A percentile compares a stretch with the other conserved stretches of the same genome.
Evolutionary conservation across 2,329 filamentous ascomycete species (phyloP).

Genomic region (Tolypocladium nubicola): DNA sequence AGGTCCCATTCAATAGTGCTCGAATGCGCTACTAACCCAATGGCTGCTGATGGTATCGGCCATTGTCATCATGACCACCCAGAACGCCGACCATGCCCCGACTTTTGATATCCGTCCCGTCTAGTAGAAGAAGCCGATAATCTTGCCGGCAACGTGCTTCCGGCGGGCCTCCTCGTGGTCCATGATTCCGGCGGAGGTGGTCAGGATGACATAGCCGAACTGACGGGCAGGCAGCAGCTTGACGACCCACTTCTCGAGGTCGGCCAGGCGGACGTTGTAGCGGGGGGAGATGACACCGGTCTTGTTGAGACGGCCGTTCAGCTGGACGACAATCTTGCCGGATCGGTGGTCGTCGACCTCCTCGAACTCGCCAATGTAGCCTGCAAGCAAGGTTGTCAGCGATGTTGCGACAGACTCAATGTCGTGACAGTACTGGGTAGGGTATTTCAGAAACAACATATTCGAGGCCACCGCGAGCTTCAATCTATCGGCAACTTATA

Average conservation of each 20-base stretch:
- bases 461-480: slow-evolving; percentile 75
- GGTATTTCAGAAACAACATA: slow-evolving; percentile 28
- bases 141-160: slow-evolving; percentile 99
- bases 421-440: slow-evolving; percentile 31
- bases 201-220: slow-evolving; percentile 98
- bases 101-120: slow-evolving; percentile 16
- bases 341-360: slow-evolving; percentile 99
- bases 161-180: slow-evolving; percentile 99
- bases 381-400: slow-evolving; percentile 49
- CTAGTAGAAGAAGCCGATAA: slow-evolving; percentile 99
- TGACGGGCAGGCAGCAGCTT: slow-evolving; percentile 99
- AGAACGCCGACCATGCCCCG: slow-evolving; percentile 26
- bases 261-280: slow-evolving; percentile 96
- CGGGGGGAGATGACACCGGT: slow-evolving; percentile 97
- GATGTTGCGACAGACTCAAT: slow-evolving; percentile 89
- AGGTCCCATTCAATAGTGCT: slow-evolving; percentile 5
- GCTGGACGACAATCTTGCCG: slow-evolving; percentile 99
- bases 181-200: slow-evolving; percentile 99
- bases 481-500: slow-evolving; percentile 99
- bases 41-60: slow-evolving; percentile 22
- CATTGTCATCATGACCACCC: slow-evolving; percentile 23
- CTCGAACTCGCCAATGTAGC: slow-evolving; percentile 99
- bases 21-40: slow-evolving; percentile 20
- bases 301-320: slow-evolving; percentile 98
- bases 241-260: slow-evolving; percentile 99